Conservation (phyloP, 306 rosid genomes). For the Rubus parviflorus region DNA sequence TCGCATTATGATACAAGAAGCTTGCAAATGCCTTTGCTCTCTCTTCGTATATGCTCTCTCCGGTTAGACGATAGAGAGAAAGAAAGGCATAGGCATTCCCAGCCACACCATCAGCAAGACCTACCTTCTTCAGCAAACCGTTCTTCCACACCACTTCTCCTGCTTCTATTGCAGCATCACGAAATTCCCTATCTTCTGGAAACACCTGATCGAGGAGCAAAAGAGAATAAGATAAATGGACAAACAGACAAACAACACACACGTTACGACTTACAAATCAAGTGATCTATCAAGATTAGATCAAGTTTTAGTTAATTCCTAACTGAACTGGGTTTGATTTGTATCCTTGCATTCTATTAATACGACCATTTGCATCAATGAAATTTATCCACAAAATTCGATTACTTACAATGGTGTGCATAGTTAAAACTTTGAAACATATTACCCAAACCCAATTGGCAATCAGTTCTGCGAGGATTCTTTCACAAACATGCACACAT, state of each 20-base stretch:
- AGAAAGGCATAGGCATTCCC: slow-evolving; percentile 87
- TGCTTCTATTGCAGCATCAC: slow-evolving; percentile 94
- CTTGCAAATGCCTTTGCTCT: slow-evolving; percentile 75
- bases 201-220: slow-evolving; percentile 47
- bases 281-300: neutral
- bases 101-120: slow-evolving; percentile 81
- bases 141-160: slow-evolving; percentile 96
- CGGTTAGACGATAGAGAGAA: slow-evolving; percentile 63
- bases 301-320: neutral
- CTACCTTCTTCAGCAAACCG: slow-evolving; percentile 75
- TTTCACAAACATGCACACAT: neutral
- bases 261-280: neutral
- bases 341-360: neutral
- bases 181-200: slow-evolving; percentile 61
- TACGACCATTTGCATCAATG: neutral
- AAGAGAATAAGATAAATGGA: neutral
- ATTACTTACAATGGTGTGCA: neutral
- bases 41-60: slow-evolving; percentile 65
- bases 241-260: neutral
- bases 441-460: neutral
- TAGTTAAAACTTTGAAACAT: neutral
- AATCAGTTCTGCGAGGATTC: neutral
- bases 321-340: neutral
- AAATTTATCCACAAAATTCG: neutral
- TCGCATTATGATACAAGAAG: slow-evolving; percentile 58